Base-by-base conservation (phyloP, 495 filamentous ascomycete genomes). In the Penicillium odoratum region DNA sequence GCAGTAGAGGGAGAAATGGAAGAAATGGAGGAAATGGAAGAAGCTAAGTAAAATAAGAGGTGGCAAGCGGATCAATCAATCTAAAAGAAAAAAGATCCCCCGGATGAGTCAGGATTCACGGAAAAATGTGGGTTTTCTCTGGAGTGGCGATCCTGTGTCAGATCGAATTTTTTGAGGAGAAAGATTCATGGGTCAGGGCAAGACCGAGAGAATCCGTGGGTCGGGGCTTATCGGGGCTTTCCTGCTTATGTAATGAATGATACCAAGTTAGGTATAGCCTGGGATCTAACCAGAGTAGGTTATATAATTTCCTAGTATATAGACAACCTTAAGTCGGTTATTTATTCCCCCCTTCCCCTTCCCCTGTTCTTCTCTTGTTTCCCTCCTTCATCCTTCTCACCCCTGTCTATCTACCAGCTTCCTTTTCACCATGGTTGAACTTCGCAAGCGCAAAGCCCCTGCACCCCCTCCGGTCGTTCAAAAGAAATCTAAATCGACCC, bases 381-480 rank as follows among this genome's bases (percentile, higher is more conserved):
- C 21, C 16, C 21, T 13, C 21, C 29, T 29, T 45, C n/a, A 28
- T 33, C 28, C 26, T 25, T 45, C 16, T 46, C 30, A 46, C 26
- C 15, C 48, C 8, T 13, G 0, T 25, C n/a, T 13, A 18, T 55
- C 30, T 26, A 4, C 16, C 30, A 5, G 5, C 33, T 25, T 26
- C 21, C 29, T 2, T 15, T 15, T 31, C 62, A 65, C 28, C n/a
- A 83, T 83, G 80, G 76, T 81, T 55, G 88, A 91, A 76, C 78
- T 91, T 40, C 82, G 88, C 70, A 92, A 92, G 78, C 85, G 88
- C 77, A 90, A 90, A 73, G 83, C 87, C 51, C 78, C 81, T 45
- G 66, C 71, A 47, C 78, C 80, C 56, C 80, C 83, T 29, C 76
- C 78, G 43, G 74, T 81, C 52, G 69, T 79, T 29, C 77, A 80